Base-by-base conservation (phyloP, 2,329 filamentous ascomycete genomes). In the Ophiostoma novo-ulmi region DNA sequence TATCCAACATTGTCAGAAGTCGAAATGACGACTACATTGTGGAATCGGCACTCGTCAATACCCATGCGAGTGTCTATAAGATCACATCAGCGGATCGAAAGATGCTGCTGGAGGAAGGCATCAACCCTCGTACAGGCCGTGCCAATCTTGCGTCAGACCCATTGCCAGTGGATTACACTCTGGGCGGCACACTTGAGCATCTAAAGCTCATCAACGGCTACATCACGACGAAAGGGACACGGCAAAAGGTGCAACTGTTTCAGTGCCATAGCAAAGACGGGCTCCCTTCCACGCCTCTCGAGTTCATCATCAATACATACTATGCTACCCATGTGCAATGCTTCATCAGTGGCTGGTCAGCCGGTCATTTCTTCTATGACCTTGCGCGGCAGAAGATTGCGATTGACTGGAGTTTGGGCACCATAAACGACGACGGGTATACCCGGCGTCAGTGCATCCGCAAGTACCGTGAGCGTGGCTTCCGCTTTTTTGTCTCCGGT, bases 241-340 rank as follows among this genome's bases (percentile, higher is more conserved):
- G 52, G 20, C 31, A 48, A 44, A 74, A 74, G 63, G 73, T 74
- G 44, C 73, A 73, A 70, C 69, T 74, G 48, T 72, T 73, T 26
- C 69, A 70, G 70, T 73, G 70, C 70, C 71, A 74, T 48, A 8
- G 14, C 3, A 26, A 1, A 1, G 31, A 20, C 8, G 5, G 44
- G 44, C 44, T 48, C 17, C 31, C 6, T 0, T 36, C 26, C 17
- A 71, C 71, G 31, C 73, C 73, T n/a, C 69, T 73, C n/a, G 63
- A 70, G 68, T 73, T 70, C 70, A 35, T 74, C 5, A 8, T 73
- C 64, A 22, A 67, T 48, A 63, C 70, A 2, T 73, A 70, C 65
- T 73, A 73, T 22, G 71, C 70, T 7, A 55, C 73, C 11, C 73
- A 73, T 31, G 73, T 73, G 20, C 71, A 74, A 63, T 74, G 73